These are phyloP conservation scores for Nicotiana undulata DNA, from an alignment of 257 asterid species.

Conservation along the genomic window DNA sequence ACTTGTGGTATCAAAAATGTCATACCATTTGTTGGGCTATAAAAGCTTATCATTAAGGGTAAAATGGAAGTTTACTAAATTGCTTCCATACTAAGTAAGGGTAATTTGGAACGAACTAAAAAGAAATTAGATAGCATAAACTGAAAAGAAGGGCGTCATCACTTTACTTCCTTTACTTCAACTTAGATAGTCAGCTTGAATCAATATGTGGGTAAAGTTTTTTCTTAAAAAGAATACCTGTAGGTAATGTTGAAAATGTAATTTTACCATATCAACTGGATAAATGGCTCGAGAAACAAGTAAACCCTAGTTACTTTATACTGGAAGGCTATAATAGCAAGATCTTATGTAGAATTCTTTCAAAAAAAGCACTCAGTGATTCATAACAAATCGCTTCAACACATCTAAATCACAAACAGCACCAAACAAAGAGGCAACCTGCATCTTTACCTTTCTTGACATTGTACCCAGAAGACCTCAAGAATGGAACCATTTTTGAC, in stretches of 20 bases:
- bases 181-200: background rate
- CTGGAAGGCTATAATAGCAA: background rate
- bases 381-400: background rate
- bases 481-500: conserved; percentile 63
- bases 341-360: background rate
- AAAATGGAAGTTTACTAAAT: background rate
- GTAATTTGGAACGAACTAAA: background rate
- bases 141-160: background rate
- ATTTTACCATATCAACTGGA: background rate
- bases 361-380: background rate
- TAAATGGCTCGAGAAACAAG: background rate
- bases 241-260: background rate
- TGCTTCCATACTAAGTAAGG: background rate
- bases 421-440: background rate
- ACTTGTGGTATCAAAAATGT: background rate
- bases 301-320: background rate
- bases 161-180: background rate
- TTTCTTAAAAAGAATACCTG: background rate
- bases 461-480: conserved; percentile 81
- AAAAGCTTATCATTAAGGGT: background rate
- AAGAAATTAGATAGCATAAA: background rate
- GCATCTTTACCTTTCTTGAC: conserved; percentile 73
- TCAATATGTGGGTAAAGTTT: background rate
- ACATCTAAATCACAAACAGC: background rate
- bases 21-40: background rate